Base-by-base conservation (phyloP, 805 yeast genomes). In the Torulaspora quercuum region DNA sequence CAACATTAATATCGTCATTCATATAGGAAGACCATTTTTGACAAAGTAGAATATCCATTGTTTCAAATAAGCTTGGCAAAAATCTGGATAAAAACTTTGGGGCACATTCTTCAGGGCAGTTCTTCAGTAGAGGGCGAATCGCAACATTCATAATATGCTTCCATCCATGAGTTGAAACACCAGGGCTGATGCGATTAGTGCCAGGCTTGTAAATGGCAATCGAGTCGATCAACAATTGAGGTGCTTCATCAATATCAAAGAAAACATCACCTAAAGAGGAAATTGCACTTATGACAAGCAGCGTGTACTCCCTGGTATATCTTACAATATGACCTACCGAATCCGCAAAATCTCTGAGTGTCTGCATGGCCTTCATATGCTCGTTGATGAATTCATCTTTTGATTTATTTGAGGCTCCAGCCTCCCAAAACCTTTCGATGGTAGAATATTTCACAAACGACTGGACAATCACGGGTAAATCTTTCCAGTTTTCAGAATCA, bases 401-500 rank as follows among this genome's bases (percentile, higher is more conserved):
- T 2, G 95, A 80, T 62, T 92, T 95, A 40, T 85, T 83, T 1
- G 96, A 85, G 14, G 95, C 94, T 11, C 98, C 98, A 43, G 88
- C 95, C 56, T 94, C 97, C 99, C 99, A 92, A 59, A 92, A 92
- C 52, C 97, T 71, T 65, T 92, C 99, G 57, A 81, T 78, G 33
- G 94, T 82, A 42, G 94, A 82, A 51, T 86, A 82, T 46, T 76
- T 75, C n/a, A 90, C 95, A 67, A 94, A 90, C 1, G 90, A 72
- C 58, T 86, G 95, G 1, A 92, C 97, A 39, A 87, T 94, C 2
- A 73, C 73, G 0, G 98, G 97, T 32, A 92, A 68, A 25, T 77
- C 84, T 9, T 68, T 69, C 97, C 98, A 90, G 59, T 90, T 90
- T 8, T 71, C 82, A 0, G 97, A 95, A 53, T 92, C 85, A 58